phyloP scores from a whole-genome alignment of 2,329 filamentous ascomycete genomes.

The Diaporthe longicolla region DNA sequence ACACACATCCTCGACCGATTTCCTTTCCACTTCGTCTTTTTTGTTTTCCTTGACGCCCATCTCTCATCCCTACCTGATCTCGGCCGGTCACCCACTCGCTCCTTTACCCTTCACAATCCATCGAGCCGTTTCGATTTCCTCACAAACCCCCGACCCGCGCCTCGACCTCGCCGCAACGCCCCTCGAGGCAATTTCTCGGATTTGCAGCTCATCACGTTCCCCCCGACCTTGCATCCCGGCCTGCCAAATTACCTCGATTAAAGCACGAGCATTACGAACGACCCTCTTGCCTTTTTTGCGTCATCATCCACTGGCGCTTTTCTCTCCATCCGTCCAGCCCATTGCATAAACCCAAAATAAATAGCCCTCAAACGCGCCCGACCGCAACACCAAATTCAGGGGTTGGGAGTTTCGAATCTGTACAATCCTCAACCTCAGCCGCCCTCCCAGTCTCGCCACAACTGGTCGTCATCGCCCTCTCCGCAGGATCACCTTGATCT shows the following conservation, averaged over 20 bases:
- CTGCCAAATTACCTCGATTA: constrained; percentile 36
- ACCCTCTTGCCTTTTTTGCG: constrained; percentile 20
- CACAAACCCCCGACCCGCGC: not conserved
- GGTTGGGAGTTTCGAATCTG: constrained; percentile 33
- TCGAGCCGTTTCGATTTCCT: constrained; percentile 6
- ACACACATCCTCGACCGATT: constrained; percentile 35
- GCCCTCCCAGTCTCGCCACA: not conserved
- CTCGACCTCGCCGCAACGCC: constrained; percentile 24
- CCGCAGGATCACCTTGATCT: constrained; percentile 19
- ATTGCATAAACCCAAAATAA: constrained; percentile 33
- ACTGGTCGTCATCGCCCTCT: constrained; percentile 12
- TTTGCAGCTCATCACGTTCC: constrained; percentile 28
- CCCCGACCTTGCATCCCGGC: constrained; percentile 36
- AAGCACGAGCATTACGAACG: constrained; percentile 36
- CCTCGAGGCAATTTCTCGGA: constrained; percentile 32
- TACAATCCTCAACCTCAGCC: constrained; percentile 33
- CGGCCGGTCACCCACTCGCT: constrained; percentile 13
- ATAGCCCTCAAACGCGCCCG: constrained; percentile 22
- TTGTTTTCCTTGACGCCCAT: constrained; percentile 30
- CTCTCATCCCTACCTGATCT: constrained; percentile 15
- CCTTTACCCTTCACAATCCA: constrained; percentile 16
- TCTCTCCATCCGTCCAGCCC: not conserved
- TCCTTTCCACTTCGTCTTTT: constrained; percentile 9
- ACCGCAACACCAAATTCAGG: constrained; percentile 29
- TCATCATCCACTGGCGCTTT: constrained; percentile 30